Evolutionary conservation across 2,329 filamentous ascomycete genomes (phyloP).

Genomic region (Stylonectria norvegica): DNA sequence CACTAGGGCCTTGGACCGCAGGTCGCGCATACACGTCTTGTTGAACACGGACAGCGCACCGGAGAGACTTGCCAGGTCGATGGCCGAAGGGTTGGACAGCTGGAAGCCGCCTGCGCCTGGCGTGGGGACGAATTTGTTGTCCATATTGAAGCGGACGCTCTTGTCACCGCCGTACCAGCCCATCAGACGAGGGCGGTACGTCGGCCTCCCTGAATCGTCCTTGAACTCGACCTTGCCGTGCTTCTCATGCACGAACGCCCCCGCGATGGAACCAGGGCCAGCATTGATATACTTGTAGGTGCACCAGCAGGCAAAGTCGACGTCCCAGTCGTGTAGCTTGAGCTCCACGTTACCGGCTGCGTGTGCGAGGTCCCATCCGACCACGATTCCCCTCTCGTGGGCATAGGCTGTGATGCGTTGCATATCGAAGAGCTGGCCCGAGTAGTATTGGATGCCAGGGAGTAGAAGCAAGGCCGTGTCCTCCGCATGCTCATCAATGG

Average conservation of each 20-base stretch:
- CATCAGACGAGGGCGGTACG: conserved; percentile 63
- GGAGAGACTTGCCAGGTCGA: conserved; percentile 72
- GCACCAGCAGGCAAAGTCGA: conserved; percentile 91
- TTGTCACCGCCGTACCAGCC: conserved; percentile 91
- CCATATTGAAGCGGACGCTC: conserved; percentile 75
- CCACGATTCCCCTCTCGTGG: conserved; percentile 63
- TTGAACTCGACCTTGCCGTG: conserved; percentile 57
- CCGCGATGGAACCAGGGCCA: conserved; percentile 77
- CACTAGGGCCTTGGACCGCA: conserved; percentile 68
- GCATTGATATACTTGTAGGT: conserved; percentile 93
- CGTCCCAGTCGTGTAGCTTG: conserved; percentile 79
- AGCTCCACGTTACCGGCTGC: conserved; percentile 81
- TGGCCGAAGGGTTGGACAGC: conserved; percentile 74
- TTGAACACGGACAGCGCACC: conserved; percentile 72
- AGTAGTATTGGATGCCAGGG: conserved; percentile 89
- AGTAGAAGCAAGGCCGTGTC: conserved; percentile 74
- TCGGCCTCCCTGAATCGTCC: conserved; percentile 31
- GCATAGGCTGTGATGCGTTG: conserved; percentile 74
- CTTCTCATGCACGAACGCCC: conserved; percentile 73
- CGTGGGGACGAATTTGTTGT: conserved; percentile 73
- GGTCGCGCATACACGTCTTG: conserved; percentile 63
- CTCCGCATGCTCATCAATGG: conserved; percentile 71
- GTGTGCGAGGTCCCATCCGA: conserved; percentile 88
- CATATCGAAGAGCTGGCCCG: conserved; percentile 84
- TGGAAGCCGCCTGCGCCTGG: conserved; percentile 78